Evolutionary conservation across 148 eudicot species (phyloP).

Genomic region (Vaccinium vitisidaea): DNA sequence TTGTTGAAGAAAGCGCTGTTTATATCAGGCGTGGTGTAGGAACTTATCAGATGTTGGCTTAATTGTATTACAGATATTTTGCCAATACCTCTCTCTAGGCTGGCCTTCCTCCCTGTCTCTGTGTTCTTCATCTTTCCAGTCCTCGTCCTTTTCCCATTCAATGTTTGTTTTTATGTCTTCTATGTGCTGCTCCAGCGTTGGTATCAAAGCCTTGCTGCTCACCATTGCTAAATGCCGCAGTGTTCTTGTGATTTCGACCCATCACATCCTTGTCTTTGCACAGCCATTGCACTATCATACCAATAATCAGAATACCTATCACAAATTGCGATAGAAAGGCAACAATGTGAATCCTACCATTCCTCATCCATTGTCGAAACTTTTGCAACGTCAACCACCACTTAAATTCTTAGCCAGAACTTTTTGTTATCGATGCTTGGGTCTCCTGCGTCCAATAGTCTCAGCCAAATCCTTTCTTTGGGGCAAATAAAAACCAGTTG

Average conservation of each 20-base stretch:
- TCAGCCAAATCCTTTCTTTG: background rate
- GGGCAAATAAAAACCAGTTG: background rate
- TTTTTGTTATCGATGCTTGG: background rate
- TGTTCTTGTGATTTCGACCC: background rate
- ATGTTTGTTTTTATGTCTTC: background rate
- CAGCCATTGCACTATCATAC: background rate
- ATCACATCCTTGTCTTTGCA: background rate
- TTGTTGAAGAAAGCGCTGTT: background rate
- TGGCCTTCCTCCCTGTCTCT: background rate
- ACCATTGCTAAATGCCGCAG: background rate
- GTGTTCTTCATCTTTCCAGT: background rate
- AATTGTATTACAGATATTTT: background rate
- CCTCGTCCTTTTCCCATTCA: background rate
- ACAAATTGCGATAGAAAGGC: background rate
- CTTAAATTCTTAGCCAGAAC: background rate
- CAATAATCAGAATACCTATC: background rate
- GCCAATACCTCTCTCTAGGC: background rate
- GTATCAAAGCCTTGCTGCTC: background rate
- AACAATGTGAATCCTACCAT: background rate
- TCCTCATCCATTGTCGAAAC: background rate
- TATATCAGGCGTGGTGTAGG: background rate
- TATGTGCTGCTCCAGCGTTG: background rate
- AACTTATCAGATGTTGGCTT: conserved; percentile 2
- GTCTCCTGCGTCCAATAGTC: background rate
- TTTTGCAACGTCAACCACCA: background rate